These are phyloP conservation scores for Yarrowia keelungensis DNA, from an alignment of 805 yeast species.

Conservation along the genomic window DNA sequence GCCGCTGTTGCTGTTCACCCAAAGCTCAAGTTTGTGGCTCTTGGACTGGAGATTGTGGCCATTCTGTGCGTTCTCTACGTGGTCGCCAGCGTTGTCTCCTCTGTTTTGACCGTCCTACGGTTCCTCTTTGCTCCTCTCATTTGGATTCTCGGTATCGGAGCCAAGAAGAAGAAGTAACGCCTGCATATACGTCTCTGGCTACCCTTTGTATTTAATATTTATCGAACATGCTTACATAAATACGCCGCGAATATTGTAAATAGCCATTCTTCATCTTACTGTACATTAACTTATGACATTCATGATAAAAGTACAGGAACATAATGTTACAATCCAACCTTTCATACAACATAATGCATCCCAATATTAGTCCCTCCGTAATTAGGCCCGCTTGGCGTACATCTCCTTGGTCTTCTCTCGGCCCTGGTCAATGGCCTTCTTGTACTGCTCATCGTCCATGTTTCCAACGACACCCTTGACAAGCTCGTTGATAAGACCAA, in stretches of 20 bases:
- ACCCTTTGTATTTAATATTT: constrained; percentile 9
- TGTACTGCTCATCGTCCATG: constrained; percentile 43
- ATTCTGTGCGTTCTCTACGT: constrained; percentile 22
- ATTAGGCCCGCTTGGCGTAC: constrained; percentile 16
- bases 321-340: not conserved
- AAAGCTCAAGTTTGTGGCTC: constrained; percentile 5
- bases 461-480: constrained; percentile 53
- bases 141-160: constrained; percentile 25
- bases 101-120: constrained; percentile 13
- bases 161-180: constrained; percentile 12
- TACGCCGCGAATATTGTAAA: no score
- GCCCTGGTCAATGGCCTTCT: constrained; percentile 31
- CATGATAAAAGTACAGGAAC: not conserved
- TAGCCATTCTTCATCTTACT: not conserved
- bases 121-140: constrained; percentile 17
- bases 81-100: constrained; percentile 7
- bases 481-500: constrained; percentile 58
- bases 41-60: constrained; percentile 4
- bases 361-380: not conserved
- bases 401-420: constrained; percentile 38
- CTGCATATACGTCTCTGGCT: no score
- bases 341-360: constrained; percentile 2
- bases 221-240: not conserved
- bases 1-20: constrained; percentile 11
- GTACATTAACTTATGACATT: not conserved